These are phyloP conservation scores for Sanghuangporus weigelae DNA, from an alignment of 1,284 basidiomycete genomes.

Conservation along the genomic window DNA sequence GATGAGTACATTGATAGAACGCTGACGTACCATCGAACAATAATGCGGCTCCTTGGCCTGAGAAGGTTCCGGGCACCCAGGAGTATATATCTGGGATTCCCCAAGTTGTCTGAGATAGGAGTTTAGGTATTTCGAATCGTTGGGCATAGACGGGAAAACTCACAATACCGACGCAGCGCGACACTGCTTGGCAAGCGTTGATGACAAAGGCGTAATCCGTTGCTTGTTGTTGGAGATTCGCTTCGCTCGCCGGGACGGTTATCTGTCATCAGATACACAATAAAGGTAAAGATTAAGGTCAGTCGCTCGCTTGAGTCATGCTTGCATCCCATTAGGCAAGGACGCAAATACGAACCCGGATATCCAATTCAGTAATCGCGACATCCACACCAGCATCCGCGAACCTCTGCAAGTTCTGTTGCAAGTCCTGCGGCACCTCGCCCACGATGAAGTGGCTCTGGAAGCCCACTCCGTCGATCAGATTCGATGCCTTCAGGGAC, in stretches of 20 bases:
- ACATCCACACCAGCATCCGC: conserved; percentile 50
- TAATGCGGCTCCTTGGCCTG: conserved; percentile 25
- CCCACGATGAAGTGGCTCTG: conserved; percentile 46
- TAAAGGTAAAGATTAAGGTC: not conserved
- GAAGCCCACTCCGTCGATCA: conserved; percentile 53
- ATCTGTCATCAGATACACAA: conserved; percentile 25
- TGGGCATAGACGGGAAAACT: conserved; percentile 29
- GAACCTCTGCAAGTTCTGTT: conserved; percentile 42
- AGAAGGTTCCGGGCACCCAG: conserved; percentile 47
- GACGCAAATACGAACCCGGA: conserved; percentile 30
- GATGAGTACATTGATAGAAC: not conserved
- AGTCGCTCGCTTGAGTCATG: not conserved
- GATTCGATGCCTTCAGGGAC: conserved; percentile 36
- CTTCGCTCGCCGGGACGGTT: conserved; percentile 44
- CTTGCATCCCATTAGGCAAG: not conserved
- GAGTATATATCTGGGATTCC: conserved; percentile 33
- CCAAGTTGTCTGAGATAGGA: conserved; percentile 10
- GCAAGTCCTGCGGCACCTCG: conserved; percentile 38
- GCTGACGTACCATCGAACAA: conserved; percentile 18
- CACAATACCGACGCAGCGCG: conserved; percentile 48
- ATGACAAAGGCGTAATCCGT: conserved; percentile 51
- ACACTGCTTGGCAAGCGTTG: conserved; percentile 45
- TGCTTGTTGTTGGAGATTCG: conserved; percentile 45
- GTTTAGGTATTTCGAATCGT: too few species aligned
- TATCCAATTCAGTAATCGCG: conserved; percentile 56